Evolutionary conservation across 202 grass and related monocot species (phyloP), one percentile per base, ranked within the genome.

Genomic region (Bolboschoenoplectus hybrid): DNA sequence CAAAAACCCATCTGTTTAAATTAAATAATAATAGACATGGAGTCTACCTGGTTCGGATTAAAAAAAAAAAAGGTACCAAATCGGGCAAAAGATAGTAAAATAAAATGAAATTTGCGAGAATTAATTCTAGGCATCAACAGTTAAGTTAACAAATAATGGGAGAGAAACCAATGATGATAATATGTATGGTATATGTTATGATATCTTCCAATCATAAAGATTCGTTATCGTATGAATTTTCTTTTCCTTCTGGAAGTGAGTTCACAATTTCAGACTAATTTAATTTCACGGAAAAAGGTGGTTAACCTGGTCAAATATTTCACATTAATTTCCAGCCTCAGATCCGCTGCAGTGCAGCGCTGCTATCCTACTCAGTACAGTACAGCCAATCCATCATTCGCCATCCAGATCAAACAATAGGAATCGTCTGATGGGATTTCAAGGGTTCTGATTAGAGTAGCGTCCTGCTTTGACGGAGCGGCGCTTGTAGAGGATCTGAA

Each of bases 181-280:
- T 26, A 26, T 26, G 26, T 19, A 43, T 56, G 12, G 16, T 20
- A 73, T 49, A 73, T 73, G 7, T 46, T 47, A 73, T 73, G 44
- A 73, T 49, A n/a, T 19, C 69, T 45, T 26, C 20, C 72, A 78
- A 78, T 79, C 26, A 57, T 79, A 41, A 57, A 72, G 50, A 36
- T 79, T 79, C 70, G 45, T 40, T 67, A 38, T 67, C 11, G 26
- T 4, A 67, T 52, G 45, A 35, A 50, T 6, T 52, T 76, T 76
- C 9, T 11, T n/a, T 58, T 78, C 34, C 74, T 58, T 58, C 14
- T 58, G 46, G 46, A 53, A 40, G 34, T 56, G 73, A 77, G 10
- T 74, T 49, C 57, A 58, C 47, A 26, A 64, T 14, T 16, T 17
- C 41, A 52, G 12, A 56, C 73, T 77, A 77, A 76, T 76, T 76